A percentile compares a stretch with the other conserved stretches of the same genome.
These are phyloP conservation scores for Dalbergia cultrata DNA, from an alignment of 306 rosid species.

Conservation along the genomic window DNA sequence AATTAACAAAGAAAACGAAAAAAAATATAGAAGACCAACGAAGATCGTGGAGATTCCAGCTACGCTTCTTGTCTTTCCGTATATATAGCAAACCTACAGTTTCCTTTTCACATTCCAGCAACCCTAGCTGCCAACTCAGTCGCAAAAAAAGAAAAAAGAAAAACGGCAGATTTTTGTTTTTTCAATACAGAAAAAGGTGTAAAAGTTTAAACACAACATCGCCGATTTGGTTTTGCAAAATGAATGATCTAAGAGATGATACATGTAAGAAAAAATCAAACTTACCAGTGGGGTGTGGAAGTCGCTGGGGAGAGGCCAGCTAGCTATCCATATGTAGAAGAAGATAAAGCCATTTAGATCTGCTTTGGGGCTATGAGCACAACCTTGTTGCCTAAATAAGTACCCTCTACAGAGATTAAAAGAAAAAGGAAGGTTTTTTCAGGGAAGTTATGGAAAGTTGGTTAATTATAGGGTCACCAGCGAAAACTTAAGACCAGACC, in stretches of 20 bases:
- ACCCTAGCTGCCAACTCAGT: conserved; percentile 47
- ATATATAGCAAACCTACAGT: conserved; percentile 15
- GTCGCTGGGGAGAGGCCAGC: conserved; percentile 14
- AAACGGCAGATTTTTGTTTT: background rate
- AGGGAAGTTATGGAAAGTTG: conserved; percentile 2
- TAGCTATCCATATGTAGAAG: background rate
- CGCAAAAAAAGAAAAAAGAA: too few species aligned
- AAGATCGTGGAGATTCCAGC: conserved; percentile 59
- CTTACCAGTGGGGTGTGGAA: conserved; percentile 42
- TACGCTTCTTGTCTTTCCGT: background rate
- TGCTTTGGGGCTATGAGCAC: conserved; percentile 30
- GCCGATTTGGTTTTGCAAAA: conserved; percentile 6
- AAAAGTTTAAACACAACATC: background rate
- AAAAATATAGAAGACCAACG: conserved; percentile 41
- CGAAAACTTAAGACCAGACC: background rate
- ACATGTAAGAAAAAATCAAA: background rate
- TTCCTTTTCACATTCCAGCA: conserved; percentile 39
- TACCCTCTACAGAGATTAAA: conserved; percentile 27
- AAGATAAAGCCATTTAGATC: conserved; percentile 53
- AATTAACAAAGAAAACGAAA: conserved; percentile 14
- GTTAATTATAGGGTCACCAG: conserved; percentile 20
- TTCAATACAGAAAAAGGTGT: too few species aligned
- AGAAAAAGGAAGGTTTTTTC: conserved; percentile 33
- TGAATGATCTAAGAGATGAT: conserved; percentile 29
- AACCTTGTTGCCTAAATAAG: conserved; percentile 24